Conservation (phyloP, 1,139 yeast species). For the Wickerhamomyces sp. region DNA sequence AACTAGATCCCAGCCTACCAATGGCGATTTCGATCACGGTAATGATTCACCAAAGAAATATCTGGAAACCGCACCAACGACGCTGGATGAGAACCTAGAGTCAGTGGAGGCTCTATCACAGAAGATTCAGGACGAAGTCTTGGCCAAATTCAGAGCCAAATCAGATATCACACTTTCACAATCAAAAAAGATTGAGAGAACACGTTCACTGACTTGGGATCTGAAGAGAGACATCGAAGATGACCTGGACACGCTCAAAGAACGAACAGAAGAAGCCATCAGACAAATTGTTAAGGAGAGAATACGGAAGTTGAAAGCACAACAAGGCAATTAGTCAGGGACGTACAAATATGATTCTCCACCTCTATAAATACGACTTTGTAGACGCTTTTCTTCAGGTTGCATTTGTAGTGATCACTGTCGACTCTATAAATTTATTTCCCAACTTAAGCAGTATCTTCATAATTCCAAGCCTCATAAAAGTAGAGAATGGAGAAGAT, state of each 20-base stretch:
- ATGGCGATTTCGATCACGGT: no score
- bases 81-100: conserved; percentile 25
- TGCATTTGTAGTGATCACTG: no score
- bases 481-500: conserved; percentile 79
- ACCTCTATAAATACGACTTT: background rate
- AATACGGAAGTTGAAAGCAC: conserved; percentile 15
- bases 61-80: conserved; percentile 25
- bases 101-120: conserved; percentile 33
- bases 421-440: no score
- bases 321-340: no score
- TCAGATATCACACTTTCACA: conserved; percentile 16
- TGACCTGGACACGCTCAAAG: conserved; percentile 31
- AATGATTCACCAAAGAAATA: no score
- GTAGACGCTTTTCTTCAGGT: background rate
- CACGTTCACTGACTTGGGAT: conserved; percentile 33
- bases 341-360: background rate
- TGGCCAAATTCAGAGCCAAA: conserved; percentile 19
- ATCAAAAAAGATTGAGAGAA: conserved; percentile 22
- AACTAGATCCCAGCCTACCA: no score
- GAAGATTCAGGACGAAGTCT: conserved; percentile 26
- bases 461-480: conserved; percentile 42
- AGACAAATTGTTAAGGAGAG: conserved; percentile 35
- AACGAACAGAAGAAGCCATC: conserved; percentile 35
- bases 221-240: conserved; percentile 34
- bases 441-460: no score